Evolutionary conservation across 257 asterid genomes (phyloP), one percentile per base, ranked within the genome.

Genomic region (Solanum medicagineum): DNA sequence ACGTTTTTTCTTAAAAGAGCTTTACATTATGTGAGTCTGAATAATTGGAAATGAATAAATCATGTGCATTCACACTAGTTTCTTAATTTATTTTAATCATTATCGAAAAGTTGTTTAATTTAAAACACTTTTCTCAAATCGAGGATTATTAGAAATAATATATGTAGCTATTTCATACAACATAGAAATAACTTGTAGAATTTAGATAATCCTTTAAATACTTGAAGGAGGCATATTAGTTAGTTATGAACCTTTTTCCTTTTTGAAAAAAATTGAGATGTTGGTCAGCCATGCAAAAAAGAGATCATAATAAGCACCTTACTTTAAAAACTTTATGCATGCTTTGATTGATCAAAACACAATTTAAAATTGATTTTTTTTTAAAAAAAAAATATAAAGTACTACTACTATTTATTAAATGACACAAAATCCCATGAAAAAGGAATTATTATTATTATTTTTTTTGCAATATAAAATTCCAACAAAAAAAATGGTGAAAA

Each of bases 231-330:
- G 40, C 42, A 22, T 75, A 75, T 77, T 51, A 77, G 82, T 77
- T 77, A 77, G 82, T 75, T 49, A 75, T 22, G 16, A 14, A 71
- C 55, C 12, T 11, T 6, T 44, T 44, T 26, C 9, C 3, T 20
- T 75, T 75, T 75, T 24, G 13, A 29, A 77, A 77, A 22, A 74
- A 77, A 74, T 12, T 14, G 40, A 74, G 81, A 74, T 74, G 73
- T 69, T 69, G 40, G 83, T 77, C 83, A 77, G 83, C 83, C 83
- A 77, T 77, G 83, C 83, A 77, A 77, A 77, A 51, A 77, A 51
- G 44, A 77, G 22, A 77, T 77, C 63, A 77, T 77, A 74, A 74
- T 74, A 49, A 77, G 83, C 22, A 51, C 45, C 45, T 77, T 77
- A 9, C 44, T 77, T 77, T 51, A 26, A 71, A 65, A 26, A 77